Evolutionary conservation across 192 early-diverging fungal species (phyloP), one percentile per base, ranked within the genome.

Genomic region (Rhizoclosmatium sp.): DNA sequence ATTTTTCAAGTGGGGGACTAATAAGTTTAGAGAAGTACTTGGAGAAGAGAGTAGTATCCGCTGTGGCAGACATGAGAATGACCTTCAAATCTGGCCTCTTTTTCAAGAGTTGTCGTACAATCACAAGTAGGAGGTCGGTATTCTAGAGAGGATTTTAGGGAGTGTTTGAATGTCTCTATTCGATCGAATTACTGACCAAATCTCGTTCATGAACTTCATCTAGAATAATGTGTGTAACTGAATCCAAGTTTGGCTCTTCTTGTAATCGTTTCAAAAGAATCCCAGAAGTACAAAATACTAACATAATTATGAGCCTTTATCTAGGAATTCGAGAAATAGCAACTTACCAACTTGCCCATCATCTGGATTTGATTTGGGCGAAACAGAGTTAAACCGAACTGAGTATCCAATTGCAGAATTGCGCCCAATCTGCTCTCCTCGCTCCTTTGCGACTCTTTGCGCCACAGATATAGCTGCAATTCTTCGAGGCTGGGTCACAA

Each of bases 21-120:
- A 41, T 19, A 4, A 39, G 31, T n/a, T 81, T 81, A 2, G 58
- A 10, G 76, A 98, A 98, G 77, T 97, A 98, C 3, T 78, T 71
- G 0, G 91, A 87, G 81, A 97, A 97, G 44, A 91, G 81, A 19
- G 91, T 86, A 69, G 92, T 91, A 80, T 97, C 94, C 71, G 94
- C 91, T 0, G 95, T 96, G 54, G 96, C 96, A 64, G 93, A 95
- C 96, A 98, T 98, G 73, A 98, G 86, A 42, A 98, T 91, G 9
- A 98, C 83, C 46, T 88, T 86, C 9, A 98, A 76, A 66, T 93
- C 89, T 31, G 83, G 79, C 14, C 91, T 85, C 19, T 65, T 69
- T 3, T 71, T 16, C 1, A 95, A 42, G 40, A 93, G 83, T 61
- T 89, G 84, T 7, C 91, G 86, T 23, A 96, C 82, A 47, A 98